Evolutionary conservation across 2,329 filamentous ascomycete genomes (phyloP), one percentile per base, ranked within the genome.

Genomic region (Ilyonectria destructans): DNA sequence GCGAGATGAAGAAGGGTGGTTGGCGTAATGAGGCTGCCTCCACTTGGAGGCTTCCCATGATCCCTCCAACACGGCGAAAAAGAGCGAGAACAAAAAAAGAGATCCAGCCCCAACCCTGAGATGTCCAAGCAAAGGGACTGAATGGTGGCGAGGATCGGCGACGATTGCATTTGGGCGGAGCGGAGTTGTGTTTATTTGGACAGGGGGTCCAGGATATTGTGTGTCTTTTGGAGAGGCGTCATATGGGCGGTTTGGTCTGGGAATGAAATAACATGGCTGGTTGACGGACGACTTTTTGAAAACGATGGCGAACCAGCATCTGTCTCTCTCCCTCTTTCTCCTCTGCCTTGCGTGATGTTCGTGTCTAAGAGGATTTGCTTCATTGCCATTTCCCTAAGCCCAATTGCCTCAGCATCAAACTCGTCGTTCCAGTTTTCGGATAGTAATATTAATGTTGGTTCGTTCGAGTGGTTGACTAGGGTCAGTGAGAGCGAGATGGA

Each of bases 1-100:
- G 77, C 82, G 88, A 70, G 85, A 87, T 61, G 88, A 90, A 71
- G 87, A 90, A 76, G 85, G 88, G 70, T 90, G 88, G 88, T 82
- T 90, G 70, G 88, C 87, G 63, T 89, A 69, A 75, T 61, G 65
- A 58, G 31, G 12, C 23, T 4, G 54, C 55, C 40, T 57, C 55
- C 59, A 49, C 55, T 63, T n/a, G 37, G 57, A 67, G 58, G 45
- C 45, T 49, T 52, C 58, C 23, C 26, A 23, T 26, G 37, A 21
- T 31, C 48, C 49, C 33, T 59, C 35, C 6, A 57, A 61, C 49
- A 59, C 54, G 65, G 58, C 48, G 60, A 69, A 65, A 73, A 37
- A 62, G 31, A 49, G 60, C 65, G 56, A 69, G 43, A 64, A 62
- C 58, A 61, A 62, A 67, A 70, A 72, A 58, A 62, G 49, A 45